Conservation (phyloP, 163 green algal species). For the Volvox carteri region DNA sequence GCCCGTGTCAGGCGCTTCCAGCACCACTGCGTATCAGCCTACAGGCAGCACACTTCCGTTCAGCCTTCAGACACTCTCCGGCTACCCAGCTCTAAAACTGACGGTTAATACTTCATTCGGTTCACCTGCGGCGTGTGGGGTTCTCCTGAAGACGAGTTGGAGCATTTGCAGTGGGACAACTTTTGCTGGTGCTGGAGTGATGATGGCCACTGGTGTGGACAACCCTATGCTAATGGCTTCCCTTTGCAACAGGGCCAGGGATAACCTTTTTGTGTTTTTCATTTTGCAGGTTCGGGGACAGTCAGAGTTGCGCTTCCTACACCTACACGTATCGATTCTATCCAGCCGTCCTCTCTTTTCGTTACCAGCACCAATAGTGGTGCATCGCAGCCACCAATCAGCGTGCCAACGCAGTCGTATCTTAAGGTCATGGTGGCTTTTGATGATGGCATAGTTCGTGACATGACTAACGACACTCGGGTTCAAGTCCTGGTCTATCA, state of each 20-base stretch:
- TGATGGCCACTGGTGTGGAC: conserved; percentile 3
- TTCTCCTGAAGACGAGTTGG: conserved; percentile 37
- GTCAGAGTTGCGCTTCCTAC: conserved; percentile 30
- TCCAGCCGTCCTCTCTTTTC: not conserved
- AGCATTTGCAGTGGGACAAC: conserved; percentile 26
- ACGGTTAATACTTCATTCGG: conserved; percentile 41
- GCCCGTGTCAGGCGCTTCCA: conserved; percentile 1
- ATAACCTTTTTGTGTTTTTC: not conserved
- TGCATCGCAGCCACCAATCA: conserved; percentile 41
- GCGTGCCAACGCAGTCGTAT: conserved; percentile 25
- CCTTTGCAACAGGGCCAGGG: not conserved
- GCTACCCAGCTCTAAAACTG: not conserved
- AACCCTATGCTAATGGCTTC: not conserved
- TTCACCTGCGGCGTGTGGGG: conserved; percentile 5
- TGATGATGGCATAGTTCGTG: conserved; percentile 29
- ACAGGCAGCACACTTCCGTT: not conserved
- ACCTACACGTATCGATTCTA: conserved; percentile 5
- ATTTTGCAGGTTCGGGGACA: conserved; percentile 10
- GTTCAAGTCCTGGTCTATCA: conserved; percentile 12
- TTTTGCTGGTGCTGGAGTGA: not conserved
- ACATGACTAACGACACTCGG: conserved; percentile 45
- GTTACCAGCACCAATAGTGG: conserved; percentile 35
- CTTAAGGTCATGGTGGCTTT: conserved; percentile 51
- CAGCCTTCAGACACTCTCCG: not conserved
- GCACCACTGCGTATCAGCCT: not conserved